phyloP scores from a whole-genome alignment of 306 rosid genomes.

The peach (Prunus persica) region Prunus_persica_NCBIv2 NC_034016.1:1504501-1505000 shows the following conservation, averaged over 20 bases:
- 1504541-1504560: not conserved
- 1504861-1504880: slow-evolving; percentile 67
- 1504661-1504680: slow-evolving; percentile 41
- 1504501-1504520: slow-evolving; percentile 45
- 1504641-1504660: slow-evolving; percentile 64
- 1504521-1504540: slow-evolving; percentile 11
- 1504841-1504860: slow-evolving; percentile 19
- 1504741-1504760: slow-evolving; percentile 54
- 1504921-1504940: not conserved
- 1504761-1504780: slow-evolving; percentile 49
- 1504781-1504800: slow-evolving; percentile 39
- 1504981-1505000: slow-evolving; percentile 24
- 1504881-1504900: slow-evolving; percentile 20
- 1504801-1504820: slow-evolving; percentile 36
- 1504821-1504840: slow-evolving; percentile 37
- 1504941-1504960: slow-evolving; percentile 10
- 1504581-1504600: not conserved
- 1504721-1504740: slow-evolving; percentile 69
- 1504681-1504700: slow-evolving; percentile 48
- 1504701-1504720: slow-evolving; percentile 42
- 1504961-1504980: not conserved
- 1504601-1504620: not conserved
- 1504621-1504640: slow-evolving; percentile 25
- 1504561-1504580: slow-evolving; percentile 8
- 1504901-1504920: not conserved